Evolutionary conservation across 768 basidiomycete genomes (phyloP), one percentile per base, ranked within the genome.

Genomic region (Gloeostereum incarnatum): DNA sequence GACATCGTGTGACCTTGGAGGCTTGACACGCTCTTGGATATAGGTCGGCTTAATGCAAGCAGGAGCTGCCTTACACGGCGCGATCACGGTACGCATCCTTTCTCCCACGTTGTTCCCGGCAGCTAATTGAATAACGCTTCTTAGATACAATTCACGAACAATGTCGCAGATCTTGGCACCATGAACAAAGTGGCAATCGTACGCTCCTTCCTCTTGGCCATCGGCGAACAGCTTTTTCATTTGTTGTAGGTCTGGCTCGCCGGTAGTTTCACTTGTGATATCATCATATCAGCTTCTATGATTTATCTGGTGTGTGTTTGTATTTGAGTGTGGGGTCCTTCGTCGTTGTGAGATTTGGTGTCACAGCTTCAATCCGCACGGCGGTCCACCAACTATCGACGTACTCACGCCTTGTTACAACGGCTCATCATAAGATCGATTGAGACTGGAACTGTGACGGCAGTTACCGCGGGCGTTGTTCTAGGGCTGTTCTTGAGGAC

Each of bases 211-310:
- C n/a, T n/a, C n/a, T n/a, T n/a, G n/a, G n/a, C n/a, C n/a, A n/a
- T n/a, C n/a, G n/a, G n/a, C n/a, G n/a, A n/a, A n/a, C n/a, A n/a
- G n/a, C n/a, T 13, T 38, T 38, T 25, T 10, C n/a, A 23, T 23
- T 38, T 20, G 13, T 35, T 32, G n/a, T 33, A 45, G 44, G 39
- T 24, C 9, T 49, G 47, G 47, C 36, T 49, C n/a, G 39, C 19
- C 1, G 38, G 35, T 4, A 46, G 45, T 23, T 35, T 49, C 14
- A 33, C 24, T 11, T 31, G 22, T 10, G 47, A 49, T 24, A 27
- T 43, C 19, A n/a, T 49, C 4, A 49, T 49, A 9, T 39, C 47
- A 3, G 39, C 22, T n/a, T 31, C 32, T 29, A 49, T 49, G 47
- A 44, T 42, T 2, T 40, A 38, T 17, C 41, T 49, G 3, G 47